A percentile compares a stretch with the other conserved stretches of the same genome.
Evolutionary conservation across 805 yeast genomes (phyloP).

Genomic region (Ogataea parapolymorpha): DNA sequence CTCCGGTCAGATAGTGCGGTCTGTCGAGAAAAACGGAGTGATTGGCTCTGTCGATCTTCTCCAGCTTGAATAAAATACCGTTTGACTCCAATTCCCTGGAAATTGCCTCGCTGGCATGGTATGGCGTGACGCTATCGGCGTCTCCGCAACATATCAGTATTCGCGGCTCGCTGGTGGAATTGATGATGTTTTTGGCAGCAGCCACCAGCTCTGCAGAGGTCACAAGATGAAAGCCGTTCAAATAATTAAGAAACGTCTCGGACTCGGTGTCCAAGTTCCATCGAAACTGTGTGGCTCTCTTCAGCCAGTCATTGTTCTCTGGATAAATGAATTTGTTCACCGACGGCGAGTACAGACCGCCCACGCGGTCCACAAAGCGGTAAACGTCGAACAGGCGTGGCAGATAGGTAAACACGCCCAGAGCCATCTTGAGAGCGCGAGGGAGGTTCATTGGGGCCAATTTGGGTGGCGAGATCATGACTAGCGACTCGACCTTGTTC

Average conservation of each 20-base stretch:
- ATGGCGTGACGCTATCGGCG: slow-evolving; percentile 53
- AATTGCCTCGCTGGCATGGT: slow-evolving; percentile 33
- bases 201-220: slow-evolving; percentile 41
- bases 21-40: slow-evolving; percentile 62
- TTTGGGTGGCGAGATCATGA: slow-evolving; percentile 47
- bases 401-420: slow-evolving; percentile 35
- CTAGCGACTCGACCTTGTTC: slow-evolving; percentile 43
- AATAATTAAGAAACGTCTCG: slow-evolving; percentile 48
- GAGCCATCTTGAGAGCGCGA: slow-evolving; percentile 13
- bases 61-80: slow-evolving; percentile 33
- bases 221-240: slow-evolving; percentile 46
- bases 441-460: slow-evolving; percentile 20
- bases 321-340: slow-evolving; percentile 53
- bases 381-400: slow-evolving; percentile 52
- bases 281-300: slow-evolving; percentile 56
- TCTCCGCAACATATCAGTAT: slow-evolving; percentile 58
- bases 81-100: slow-evolving; percentile 27
- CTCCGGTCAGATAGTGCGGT: slow-evolving; percentile 63
- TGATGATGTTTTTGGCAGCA: slow-evolving; percentile 37
- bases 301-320: slow-evolving; percentile 30
- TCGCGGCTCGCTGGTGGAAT: slow-evolving; percentile 35
- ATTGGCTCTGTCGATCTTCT: slow-evolving; percentile 50
- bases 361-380: slow-evolving; percentile 56
- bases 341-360: slow-evolving; percentile 58
- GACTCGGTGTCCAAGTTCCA: slow-evolving; percentile 70